These are phyloP conservation scores for Ceraceosorus bombacis DNA, from an alignment of 1,284 basidiomycete species.

Conservation along the genomic window DNA sequence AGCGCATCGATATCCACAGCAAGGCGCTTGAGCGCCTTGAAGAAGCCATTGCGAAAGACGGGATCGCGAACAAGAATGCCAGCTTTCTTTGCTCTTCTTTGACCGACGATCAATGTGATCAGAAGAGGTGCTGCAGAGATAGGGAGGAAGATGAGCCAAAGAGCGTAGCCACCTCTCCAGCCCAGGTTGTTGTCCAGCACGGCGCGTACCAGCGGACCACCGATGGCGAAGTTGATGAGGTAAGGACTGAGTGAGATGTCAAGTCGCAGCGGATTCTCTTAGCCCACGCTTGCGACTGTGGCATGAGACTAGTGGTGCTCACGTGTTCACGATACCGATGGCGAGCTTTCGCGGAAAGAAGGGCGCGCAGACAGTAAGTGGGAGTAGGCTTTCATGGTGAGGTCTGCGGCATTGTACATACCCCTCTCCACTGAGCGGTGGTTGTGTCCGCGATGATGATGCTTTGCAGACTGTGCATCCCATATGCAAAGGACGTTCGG, in stretches of 20 bases:
- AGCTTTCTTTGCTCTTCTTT: constrained; percentile 28
- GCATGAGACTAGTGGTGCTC: no score
- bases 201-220: constrained; percentile 61
- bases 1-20: constrained; percentile 58
- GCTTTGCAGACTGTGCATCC: constrained; percentile 47
- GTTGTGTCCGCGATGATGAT: constrained; percentile 64
- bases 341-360: constrained; percentile 50
- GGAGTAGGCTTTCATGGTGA: no score
- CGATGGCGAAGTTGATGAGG: constrained; percentile 56
- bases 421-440: constrained; percentile 66
- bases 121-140: constrained; percentile 40
- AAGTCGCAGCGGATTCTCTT: no score
- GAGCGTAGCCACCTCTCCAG: constrained; percentile 71
- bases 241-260: constrained; percentile 58
- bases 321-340: constrained; percentile 48
- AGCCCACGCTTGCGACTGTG: no score
- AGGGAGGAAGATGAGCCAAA: constrained; percentile 48
- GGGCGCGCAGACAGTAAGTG: no score
- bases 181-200: constrained; percentile 52
- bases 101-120: constrained; percentile 36
- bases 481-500: no score
- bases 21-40: constrained; percentile 12
- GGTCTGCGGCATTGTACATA: no score
- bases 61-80: constrained; percentile 15
- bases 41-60: constrained; percentile 1